These are phyloP conservation scores for Hypoxylon crocopeplum DNA, from an alignment of 495 filamentous ascomycete species.

Conservation along the genomic window DNA sequence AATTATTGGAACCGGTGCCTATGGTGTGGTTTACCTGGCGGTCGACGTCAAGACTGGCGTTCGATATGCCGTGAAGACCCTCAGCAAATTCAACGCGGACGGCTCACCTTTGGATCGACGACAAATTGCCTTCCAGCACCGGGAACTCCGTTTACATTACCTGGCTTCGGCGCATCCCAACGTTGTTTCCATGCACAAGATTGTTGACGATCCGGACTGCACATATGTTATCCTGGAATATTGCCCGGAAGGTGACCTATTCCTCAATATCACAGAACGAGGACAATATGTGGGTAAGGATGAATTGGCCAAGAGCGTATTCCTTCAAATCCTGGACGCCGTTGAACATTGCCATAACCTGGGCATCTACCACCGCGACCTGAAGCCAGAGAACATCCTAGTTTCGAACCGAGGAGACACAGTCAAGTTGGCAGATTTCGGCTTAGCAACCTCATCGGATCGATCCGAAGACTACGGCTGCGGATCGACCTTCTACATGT, in stretches of 20 bases:
- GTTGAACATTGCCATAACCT: slow-evolving; percentile 92
- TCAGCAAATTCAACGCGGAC: slow-evolving; percentile 79
- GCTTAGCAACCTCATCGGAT: slow-evolving; percentile 84
- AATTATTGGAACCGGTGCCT: slow-evolving; percentile 92
- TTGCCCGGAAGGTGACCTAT: slow-evolving; percentile 96
- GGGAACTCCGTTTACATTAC: slow-evolving; percentile 92
- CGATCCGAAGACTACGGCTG: slow-evolving; percentile 95
- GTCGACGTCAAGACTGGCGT: slow-evolving; percentile 83
- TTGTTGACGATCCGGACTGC: slow-evolving; percentile 91
- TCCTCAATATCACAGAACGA: slow-evolving; percentile 94
- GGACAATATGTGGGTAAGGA: slow-evolving; percentile 94
- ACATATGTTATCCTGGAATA: slow-evolving; percentile 97
- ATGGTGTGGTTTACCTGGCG: slow-evolving; percentile 95
- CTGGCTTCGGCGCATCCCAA: slow-evolving; percentile 86
- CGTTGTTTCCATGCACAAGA: slow-evolving; percentile 92
- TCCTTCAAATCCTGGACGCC: slow-evolving; percentile 97
- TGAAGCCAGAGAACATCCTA: slow-evolving; percentile 98
- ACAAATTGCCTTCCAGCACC: slow-evolving; percentile 87
- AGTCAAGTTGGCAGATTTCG: slow-evolving; percentile 97
- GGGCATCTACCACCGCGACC: slow-evolving; percentile 95
- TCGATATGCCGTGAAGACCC: slow-evolving; percentile 93
- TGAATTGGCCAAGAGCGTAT: slow-evolving; percentile 80
- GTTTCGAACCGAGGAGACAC: slow-evolving; percentile 86
- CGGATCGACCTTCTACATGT: slow-evolving; percentile 99
- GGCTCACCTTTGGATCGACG: slow-evolving; percentile 81